Base-by-base conservation (phyloP, 1,284 basidiomycete species). In the Boletus sp. region DNA sequence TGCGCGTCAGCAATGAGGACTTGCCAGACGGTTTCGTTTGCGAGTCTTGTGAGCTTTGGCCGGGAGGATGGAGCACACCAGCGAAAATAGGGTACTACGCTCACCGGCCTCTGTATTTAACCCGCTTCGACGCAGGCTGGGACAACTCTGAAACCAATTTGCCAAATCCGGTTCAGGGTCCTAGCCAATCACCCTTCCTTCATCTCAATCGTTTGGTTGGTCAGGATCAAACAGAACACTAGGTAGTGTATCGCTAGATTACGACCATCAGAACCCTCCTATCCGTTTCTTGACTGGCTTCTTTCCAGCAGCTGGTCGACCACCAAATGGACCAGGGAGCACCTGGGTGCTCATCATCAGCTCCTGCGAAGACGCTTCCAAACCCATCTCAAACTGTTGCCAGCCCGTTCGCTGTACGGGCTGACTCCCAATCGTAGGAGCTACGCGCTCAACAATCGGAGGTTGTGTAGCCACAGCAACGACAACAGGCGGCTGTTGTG, bases 271-370 rank as follows among this genome's bases (percentile, higher is more conserved):
- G 71, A 94, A 93, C 2, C 91, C 91, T 14, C 89, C 88, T 48
- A 90, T 56, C 35, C 91, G 79, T 74, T 89, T 93, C 80, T 89
- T 91, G n/a, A 65, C 72, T 52, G 73, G 64, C 69, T 85, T 89
- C 75, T 83, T 89, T 19, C 60, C 63, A 21, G 16, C 59, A 43
- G 64, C 65, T 28, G 79, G 80, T 53, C 90, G 80, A 35, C 87
- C 89, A 47, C 90, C 91, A 75, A 85, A 85, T 0, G 81, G 83
- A 2, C 91, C 91, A 6, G 91, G 85, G 11, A 91, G 71, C 5
- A 88, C 74, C 71, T 94, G 92, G 1, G 90, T 93, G 64, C 82
- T 90, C 37, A 80, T 71, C 74, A 84, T 75, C 16, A 75, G 63
- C 21, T 81, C 78, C 65, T 87, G 83, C 5, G 83, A 81, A 38